Percentiles rank a stretch among this genome's conserved stretches.
Conservation (phyloP, 2,329 filamentous ascomycete species). For the Aspergillus sp. region DNA sequence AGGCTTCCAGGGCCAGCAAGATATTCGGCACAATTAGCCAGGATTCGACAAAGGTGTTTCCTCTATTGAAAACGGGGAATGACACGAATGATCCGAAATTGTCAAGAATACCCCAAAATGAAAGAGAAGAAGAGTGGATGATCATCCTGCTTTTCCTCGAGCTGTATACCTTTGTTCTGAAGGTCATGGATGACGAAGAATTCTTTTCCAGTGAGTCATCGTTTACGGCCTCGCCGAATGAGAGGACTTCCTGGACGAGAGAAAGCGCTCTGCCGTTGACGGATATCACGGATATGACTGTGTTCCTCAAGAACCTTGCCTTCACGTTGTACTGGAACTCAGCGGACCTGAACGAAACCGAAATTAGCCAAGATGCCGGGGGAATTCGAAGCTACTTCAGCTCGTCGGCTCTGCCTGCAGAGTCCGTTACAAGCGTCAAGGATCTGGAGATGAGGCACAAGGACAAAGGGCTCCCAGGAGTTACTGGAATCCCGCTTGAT, state of each 20-base stretch:
- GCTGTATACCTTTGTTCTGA: conserved; percentile 83
- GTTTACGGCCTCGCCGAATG: conserved; percentile 35
- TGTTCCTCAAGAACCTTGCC: conserved; percentile 81
- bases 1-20: conserved; percentile 48
- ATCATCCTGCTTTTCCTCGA: conserved; percentile 85
- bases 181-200: conserved; percentile 92
- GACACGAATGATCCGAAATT: conserved; percentile 26
- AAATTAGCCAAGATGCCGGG: conserved; percentile 27
- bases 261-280: conserved; percentile 59
- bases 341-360: conserved; percentile 49
- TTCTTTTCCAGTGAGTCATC: conserved; percentile 60
- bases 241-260: conserved; percentile 46
- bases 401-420: conserved; percentile 13
- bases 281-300: conserved; percentile 64
- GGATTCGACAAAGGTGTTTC: conserved; percentile 50
- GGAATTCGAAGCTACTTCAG: conserved; percentile 41
- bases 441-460: conserved; percentile 31
- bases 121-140: conserved; percentile 67
- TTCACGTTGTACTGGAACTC: conserved; percentile 84
- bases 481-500: conserved; percentile 64
- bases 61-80: conserved; percentile 43
- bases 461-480: conserved; percentile 46
- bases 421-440: conserved; percentile 17
- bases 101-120: conserved; percentile 17
- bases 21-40: conserved; percentile 49